Percentiles rank a stretch among this genome's conserved stretches.
Conservation (phyloP, 306 rosid species). For the Delonix regia region DNA sequence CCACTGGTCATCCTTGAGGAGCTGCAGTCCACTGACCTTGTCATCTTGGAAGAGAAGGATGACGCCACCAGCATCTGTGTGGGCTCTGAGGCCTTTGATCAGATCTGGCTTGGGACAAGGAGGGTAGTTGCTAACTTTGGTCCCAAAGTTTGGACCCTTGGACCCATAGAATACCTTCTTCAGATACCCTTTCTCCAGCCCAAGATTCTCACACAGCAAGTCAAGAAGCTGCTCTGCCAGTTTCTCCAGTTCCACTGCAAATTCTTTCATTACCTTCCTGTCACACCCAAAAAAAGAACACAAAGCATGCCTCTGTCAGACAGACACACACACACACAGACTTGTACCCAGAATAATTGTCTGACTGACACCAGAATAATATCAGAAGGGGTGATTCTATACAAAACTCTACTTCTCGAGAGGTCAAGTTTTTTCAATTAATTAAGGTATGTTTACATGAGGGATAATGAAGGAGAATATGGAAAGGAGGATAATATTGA, state of each 20-base stretch:
- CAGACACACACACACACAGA: background rate
- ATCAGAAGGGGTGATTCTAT: background rate
- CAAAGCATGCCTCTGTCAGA: background rate
- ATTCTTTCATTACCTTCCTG: conserved; percentile 81
- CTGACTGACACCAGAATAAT: background rate
- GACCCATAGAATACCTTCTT: conserved; percentile 80
- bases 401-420: background rate
- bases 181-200: conserved; percentile 84
- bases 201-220: conserved; percentile 87
- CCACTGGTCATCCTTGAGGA: conserved; percentile 89
- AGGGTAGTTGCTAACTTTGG: conserved; percentile 95
- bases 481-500: no score
- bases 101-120: conserved; percentile 95
- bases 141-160: conserved; percentile 88
- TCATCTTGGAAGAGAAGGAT: conserved; percentile 93
- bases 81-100: conserved; percentile 91
- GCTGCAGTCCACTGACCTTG: conserved; percentile 96
- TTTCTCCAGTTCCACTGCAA: conserved; percentile 65
- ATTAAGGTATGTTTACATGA: background rate
- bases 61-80: conserved; percentile 98
- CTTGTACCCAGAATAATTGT: background rate
- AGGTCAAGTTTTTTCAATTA: background rate
- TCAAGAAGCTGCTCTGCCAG: conserved; percentile 83
- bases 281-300: background rate
- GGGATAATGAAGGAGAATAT: no score